Evolutionary conservation across 2,329 filamentous ascomycete genomes (phyloP).

Genomic region (Tolypocladium paradoxum): DNA sequence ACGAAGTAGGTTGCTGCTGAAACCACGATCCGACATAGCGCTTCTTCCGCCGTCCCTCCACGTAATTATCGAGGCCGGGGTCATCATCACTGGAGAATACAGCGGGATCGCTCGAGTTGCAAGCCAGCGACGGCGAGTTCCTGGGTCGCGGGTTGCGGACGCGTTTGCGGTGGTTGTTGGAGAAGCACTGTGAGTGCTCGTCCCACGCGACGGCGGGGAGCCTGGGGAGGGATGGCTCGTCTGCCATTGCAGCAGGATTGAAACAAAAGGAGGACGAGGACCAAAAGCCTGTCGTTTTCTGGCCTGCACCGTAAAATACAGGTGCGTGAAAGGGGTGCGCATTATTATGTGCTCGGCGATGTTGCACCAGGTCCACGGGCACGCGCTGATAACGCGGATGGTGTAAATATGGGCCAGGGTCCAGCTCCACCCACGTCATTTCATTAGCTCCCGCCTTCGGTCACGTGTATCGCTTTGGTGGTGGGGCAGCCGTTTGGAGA

Average conservation of each 20-base stretch:
- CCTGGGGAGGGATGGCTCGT: conserved; percentile 30
- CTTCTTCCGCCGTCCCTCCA: conserved; percentile 45
- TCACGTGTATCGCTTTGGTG: neutral
- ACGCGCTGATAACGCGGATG: neutral
- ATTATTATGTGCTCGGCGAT: neutral
- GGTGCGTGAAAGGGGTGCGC: neutral
- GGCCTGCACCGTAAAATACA: neutral
- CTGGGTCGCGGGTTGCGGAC: conserved; percentile 17
- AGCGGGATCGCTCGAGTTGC: conserved; percentile 59
- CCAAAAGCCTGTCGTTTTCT: neutral
- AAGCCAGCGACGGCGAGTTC: conserved; percentile 19
- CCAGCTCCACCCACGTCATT: neutral
- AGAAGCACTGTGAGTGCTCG: conserved; percentile 26
- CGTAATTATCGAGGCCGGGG: conserved; percentile 54
- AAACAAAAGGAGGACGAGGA: neutral
- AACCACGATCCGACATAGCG: conserved; percentile 60
- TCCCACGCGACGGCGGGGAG: conserved; percentile 28
- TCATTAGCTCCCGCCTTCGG: neutral
- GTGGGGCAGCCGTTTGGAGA: neutral
- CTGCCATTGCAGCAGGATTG: conserved; percentile 17
- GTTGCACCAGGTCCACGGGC: neutral
- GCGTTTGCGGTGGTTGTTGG: conserved; percentile 29
- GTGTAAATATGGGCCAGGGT: neutral
- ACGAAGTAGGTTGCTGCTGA: conserved; percentile 43
- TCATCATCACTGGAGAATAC: conserved; percentile 66